Percentiles rank a stretch among this genome's conserved stretches.
These are phyloP conservation scores for Yarrowia porcina DNA, from an alignment of 805 yeast genomes.

Conservation along the genomic window DNA sequence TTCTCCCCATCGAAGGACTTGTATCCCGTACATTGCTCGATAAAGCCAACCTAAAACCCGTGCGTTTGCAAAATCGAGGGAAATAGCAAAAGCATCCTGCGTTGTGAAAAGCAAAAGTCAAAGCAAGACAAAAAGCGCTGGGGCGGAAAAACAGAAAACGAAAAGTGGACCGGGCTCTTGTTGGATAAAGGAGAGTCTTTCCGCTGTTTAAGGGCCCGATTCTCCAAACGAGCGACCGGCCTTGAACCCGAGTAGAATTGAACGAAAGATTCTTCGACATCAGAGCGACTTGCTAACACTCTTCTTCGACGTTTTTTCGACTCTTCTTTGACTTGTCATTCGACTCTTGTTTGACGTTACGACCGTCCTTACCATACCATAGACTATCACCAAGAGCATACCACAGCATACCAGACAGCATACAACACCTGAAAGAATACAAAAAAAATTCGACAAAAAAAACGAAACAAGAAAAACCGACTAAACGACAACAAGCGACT, in stretches of 20 bases:
- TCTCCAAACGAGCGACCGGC: not conserved
- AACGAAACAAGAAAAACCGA: too few species aligned
- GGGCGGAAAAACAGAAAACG: slow-evolving; percentile 10
- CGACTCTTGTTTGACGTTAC: too few species aligned
- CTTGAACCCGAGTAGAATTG: not conserved
- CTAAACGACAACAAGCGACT: too few species aligned
- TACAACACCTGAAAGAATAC: too few species aligned
- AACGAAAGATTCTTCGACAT: too few species aligned
- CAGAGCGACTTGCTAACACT: too few species aligned
- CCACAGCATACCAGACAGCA: too few species aligned
- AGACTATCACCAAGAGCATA: too few species aligned
- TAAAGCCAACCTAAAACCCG: not conserved
- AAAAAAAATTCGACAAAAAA: too few species aligned
- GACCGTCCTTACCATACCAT: too few species aligned
- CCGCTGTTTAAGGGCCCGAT: not conserved
- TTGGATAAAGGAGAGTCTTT: slow-evolving; percentile 1
- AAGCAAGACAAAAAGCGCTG: not conserved
- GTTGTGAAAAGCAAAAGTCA: not conserved
- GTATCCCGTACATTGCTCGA: not conserved
- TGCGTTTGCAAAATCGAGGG: slow-evolving; percentile 2
- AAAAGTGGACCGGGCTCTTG: not conserved
- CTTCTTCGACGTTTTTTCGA: too few species aligned
- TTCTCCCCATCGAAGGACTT: not conserved
- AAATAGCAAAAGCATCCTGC: slow-evolving; percentile 8
- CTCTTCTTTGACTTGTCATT: not conserved